A percentile compares a stretch with the other conserved stretches of the same genome.
Evolutionary conservation across 164 flowering plant genomes (phyloP).

Genomic region (Nymphaea colorata): DNA sequence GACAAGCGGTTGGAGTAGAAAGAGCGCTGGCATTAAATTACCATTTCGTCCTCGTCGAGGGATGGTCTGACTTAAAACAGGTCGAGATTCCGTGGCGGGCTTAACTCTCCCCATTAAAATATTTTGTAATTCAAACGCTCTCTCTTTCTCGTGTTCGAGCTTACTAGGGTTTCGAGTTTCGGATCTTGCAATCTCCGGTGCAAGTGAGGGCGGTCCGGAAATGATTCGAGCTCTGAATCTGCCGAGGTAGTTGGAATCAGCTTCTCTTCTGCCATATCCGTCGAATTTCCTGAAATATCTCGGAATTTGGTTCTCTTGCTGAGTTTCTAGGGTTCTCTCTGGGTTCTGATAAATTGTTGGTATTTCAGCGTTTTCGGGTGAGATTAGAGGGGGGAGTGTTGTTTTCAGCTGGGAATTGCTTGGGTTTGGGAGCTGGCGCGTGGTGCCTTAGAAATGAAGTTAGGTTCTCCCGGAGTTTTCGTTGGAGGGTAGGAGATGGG

Average conservation of each 20-base stretch:
- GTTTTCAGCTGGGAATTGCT: neutral
- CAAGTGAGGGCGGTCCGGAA: neutral
- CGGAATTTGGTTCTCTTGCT: neutral
- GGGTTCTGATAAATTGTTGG: too few species aligned
- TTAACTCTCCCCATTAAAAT: neutral
- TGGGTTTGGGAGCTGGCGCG: neutral
- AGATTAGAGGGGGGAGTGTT: neutral
- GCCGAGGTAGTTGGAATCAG: neutral
- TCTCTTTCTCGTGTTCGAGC: neutral
- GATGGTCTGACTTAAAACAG: neutral
- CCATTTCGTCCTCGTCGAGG: neutral
- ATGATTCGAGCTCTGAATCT: neutral
- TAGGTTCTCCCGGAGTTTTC: conserved; percentile 3
- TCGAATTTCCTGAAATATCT: neutral
- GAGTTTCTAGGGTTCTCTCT: neutral
- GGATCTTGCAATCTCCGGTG: neutral
- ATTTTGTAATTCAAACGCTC: neutral
- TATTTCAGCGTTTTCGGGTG: neutral
- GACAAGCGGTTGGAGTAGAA: too few species aligned
- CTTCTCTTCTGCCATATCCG: neutral
- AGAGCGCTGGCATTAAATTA: too few species aligned
- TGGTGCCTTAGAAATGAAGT: neutral
- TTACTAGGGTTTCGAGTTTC: neutral
- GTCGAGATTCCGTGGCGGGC: neutral
- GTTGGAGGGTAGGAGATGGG: neutral